These are phyloP conservation scores for Coemansia sp. DNA, from an alignment of 192 early-diverging fungal genomes.

Conservation along the genomic window DNA sequence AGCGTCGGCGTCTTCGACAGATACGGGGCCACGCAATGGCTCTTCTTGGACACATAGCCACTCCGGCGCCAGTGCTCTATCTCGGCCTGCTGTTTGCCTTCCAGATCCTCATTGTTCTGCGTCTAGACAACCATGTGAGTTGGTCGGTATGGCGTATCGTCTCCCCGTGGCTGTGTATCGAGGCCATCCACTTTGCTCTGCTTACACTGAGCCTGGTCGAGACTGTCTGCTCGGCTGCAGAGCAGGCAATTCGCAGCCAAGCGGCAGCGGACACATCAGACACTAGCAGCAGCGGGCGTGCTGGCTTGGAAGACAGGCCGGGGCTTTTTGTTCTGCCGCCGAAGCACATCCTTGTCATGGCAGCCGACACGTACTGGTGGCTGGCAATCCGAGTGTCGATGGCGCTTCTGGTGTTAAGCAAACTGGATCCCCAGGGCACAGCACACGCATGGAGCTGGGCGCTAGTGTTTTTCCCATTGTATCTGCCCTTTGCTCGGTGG, in stretches of 20 bases:
- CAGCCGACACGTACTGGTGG: slow-evolving; percentile 64
- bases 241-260: background rate
- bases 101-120: slow-evolving; percentile 74
- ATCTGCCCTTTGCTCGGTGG: slow-evolving; percentile 63
- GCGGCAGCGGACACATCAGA: slow-evolving; percentile 25
- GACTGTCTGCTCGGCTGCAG: slow-evolving; percentile 5
- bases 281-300: slow-evolving; percentile 13
- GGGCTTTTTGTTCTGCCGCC: background rate
- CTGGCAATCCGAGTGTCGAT: slow-evolving; percentile 65
- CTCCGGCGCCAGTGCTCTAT: slow-evolving; percentile 46
- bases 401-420: slow-evolving; percentile 66
- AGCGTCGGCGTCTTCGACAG: slow-evolving; percentile 16
- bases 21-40: slow-evolving; percentile 19
- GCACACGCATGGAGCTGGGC: slow-evolving; percentile 62
- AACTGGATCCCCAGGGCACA: slow-evolving; percentile 53
- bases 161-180: slow-evolving; percentile 81
- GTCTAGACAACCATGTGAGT: slow-evolving; percentile 63
- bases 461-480: slow-evolving; percentile 68
- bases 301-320: background rate
- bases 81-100: slow-evolving; percentile 65
- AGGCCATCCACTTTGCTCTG: slow-evolving; percentile 65
- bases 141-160: slow-evolving; percentile 72
- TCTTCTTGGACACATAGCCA: slow-evolving; percentile 18
- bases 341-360: slow-evolving; percentile 33
- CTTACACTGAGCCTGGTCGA: slow-evolving; percentile 29